A percentile compares a stretch with the other conserved stretches of the same genome.
Conservation (phyloP, 2,329 filamentous ascomycete genomes). For the Phialophora expanda region DNA sequence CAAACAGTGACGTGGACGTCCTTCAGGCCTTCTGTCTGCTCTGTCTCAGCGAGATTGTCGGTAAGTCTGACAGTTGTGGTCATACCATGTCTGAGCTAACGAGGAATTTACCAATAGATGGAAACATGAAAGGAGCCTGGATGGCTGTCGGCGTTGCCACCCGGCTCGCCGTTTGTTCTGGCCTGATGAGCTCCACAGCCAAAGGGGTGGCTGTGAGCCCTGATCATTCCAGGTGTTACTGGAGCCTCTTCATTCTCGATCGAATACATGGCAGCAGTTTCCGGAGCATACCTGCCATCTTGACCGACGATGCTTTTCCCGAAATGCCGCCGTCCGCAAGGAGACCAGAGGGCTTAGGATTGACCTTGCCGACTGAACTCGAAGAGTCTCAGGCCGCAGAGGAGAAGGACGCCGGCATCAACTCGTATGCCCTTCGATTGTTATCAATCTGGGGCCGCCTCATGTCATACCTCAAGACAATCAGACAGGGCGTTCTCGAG, state of each 20-base stretch:
- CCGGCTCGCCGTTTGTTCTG: conserved; percentile 28
- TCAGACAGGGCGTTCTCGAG: conserved; percentile 29
- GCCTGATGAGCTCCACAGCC: conserved; percentile 11
- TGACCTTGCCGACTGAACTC: neutral
- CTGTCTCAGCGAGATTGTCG: conserved; percentile 31
- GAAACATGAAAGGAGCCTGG: conserved; percentile 33
- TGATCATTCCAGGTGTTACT: conserved; percentile 31
- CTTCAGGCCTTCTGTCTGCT: conserved; percentile 35
- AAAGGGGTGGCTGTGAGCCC: conserved; percentile 4
- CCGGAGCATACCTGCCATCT: conserved; percentile 25
- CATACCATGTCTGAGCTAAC: neutral
- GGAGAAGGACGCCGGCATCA: conserved; percentile 31
- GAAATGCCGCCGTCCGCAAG: conserved; percentile 23
- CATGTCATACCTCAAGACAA: conserved; percentile 33
- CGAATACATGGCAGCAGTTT: conserved; percentile 35
- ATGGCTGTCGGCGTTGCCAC: conserved; percentile 33
- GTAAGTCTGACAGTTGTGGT: conserved; percentile 10
- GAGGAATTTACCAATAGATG: conserved; percentile 18
- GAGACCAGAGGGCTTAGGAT: neutral
- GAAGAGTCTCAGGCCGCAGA: conserved; percentile 3
- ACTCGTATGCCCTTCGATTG: conserved; percentile 29
- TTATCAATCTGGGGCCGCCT: conserved; percentile 34
- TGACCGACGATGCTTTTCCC: conserved; percentile 26
- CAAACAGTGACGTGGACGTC: conserved; percentile 18
- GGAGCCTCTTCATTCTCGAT: conserved; percentile 36